Conservation (phyloP, 768 basidiomycete species). For the Stropharia rugosoannulata region DNA sequence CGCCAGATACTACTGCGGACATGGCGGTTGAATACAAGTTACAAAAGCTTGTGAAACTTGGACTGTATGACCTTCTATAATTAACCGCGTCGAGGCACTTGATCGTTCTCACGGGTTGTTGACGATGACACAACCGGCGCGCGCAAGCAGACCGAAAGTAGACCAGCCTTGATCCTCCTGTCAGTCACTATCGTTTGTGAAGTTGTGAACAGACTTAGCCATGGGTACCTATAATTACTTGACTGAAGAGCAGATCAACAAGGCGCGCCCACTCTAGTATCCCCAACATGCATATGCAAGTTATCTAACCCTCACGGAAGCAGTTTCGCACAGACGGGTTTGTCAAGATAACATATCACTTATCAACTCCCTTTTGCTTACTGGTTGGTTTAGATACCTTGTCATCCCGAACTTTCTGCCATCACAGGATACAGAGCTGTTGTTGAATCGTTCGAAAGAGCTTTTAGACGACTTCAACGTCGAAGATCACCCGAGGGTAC, state of each 20-base stretch:
- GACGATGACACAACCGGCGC: neutral
- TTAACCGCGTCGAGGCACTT: neutral
- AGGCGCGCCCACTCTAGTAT: constrained; percentile 35
- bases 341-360: constrained; percentile 6
- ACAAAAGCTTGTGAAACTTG: constrained; percentile 5
- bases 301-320: neutral
- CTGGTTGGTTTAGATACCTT: constrained; percentile 58
- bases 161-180: too few species aligned
- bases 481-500: constrained; percentile 77
- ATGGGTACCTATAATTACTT: constrained; percentile 44
- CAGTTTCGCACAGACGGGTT: constrained; percentile 33
- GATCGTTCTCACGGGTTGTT: neutral
- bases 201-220: neutral
- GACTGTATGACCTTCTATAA: neutral
- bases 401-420: constrained; percentile 73
- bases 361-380: neutral
- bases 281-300: neutral
- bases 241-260: constrained; percentile 53
- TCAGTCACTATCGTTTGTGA: too few species aligned
- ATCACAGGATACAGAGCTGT: constrained; percentile 50
- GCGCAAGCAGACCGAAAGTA: too few species aligned
- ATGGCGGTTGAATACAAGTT: constrained; percentile 9
- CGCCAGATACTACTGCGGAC: constrained; percentile 16
- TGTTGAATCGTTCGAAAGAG: constrained; percentile 70
- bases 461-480: constrained; percentile 79